phyloP scores from a whole-genome alignment of 176 grass and related monocot species.

The Lolium rigidum region DNA sequence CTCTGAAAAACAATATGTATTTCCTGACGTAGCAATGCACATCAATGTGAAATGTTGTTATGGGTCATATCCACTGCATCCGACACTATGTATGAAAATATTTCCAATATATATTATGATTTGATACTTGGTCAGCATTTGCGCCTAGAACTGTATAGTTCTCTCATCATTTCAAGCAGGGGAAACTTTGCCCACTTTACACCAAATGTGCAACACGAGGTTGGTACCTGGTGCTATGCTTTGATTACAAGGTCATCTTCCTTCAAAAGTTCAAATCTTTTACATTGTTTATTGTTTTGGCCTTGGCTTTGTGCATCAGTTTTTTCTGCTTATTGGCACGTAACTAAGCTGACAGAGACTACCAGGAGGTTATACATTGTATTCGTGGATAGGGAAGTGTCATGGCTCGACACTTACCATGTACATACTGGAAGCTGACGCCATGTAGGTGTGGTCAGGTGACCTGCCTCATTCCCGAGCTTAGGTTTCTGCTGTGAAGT shows the following conservation, averaged over 20 bases:
- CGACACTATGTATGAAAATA: neutral
- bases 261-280: slow-evolving; percentile 27
- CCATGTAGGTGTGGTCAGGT: slow-evolving; percentile 50
- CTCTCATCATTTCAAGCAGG: neutral
- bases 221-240: slow-evolving; percentile 55
- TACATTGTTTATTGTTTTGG: slow-evolving; percentile 43
- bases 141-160: neutral
- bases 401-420: slow-evolving; percentile 49
- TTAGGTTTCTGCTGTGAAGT: slow-evolving; percentile 51
- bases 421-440: slow-evolving; percentile 64
- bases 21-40: neutral
- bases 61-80: neutral
- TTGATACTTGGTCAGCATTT: slow-evolving; percentile 28
- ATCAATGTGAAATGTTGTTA: neutral
- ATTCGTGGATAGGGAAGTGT: slow-evolving; percentile 41
- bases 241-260: slow-evolving; percentile 58
- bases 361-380: slow-evolving; percentile 45
- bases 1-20: neutral
- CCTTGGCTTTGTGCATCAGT: slow-evolving; percentile 26
- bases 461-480: slow-evolving; percentile 47
- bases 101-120: neutral
- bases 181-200: slow-evolving; percentile 27
- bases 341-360: slow-evolving; percentile 34
- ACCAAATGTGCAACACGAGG: slow-evolving; percentile 49
- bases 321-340: slow-evolving; percentile 33